Evolutionary conservation across 164 flowering plant species (phyloP).

Genomic region (Dillenia turbinata): DNA sequence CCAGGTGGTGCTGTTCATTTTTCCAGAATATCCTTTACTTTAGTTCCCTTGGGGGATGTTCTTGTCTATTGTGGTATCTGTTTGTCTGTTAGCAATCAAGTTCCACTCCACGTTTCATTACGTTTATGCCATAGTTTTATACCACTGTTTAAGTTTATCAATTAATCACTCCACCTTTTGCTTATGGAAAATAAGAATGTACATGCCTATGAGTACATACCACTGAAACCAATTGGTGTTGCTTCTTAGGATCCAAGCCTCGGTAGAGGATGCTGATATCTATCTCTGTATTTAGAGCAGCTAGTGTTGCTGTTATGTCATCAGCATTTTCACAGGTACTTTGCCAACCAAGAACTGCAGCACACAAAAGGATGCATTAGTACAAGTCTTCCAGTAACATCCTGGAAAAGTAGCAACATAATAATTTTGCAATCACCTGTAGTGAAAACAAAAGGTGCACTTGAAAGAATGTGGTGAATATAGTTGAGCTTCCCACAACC

Average conservation of each 20-base stretch:
- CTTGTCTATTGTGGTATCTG: no score
- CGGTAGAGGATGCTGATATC: slow-evolving; percentile 83
- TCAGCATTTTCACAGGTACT: slow-evolving; percentile 73
- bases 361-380: slow-evolving; percentile 1
- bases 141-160: no score
- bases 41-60: no score
- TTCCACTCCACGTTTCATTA: no score
- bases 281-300: slow-evolving; percentile 66
- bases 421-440: slow-evolving; percentile 45
- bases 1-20: no score
- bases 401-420: not conserved
- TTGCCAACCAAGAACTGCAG: slow-evolving; percentile 98
- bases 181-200: no score
- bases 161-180: no score
- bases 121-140: no score
- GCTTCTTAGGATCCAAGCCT: slow-evolving; percentile 72
- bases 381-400: not conserved
- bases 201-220: slow-evolving; percentile 34
- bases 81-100: no score
- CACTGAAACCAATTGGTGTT: slow-evolving; percentile 80
- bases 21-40: no score
- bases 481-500: slow-evolving; percentile 90
- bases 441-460: slow-evolving; percentile 80
- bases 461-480: slow-evolving; percentile 75
- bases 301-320: slow-evolving; percentile 84